Percentiles rank a stretch among this genome's conserved stretches.
phyloP scores from a whole-genome alignment of 2,329 filamentous ascomycete genomes.

The Fusarium citri region DNA sequence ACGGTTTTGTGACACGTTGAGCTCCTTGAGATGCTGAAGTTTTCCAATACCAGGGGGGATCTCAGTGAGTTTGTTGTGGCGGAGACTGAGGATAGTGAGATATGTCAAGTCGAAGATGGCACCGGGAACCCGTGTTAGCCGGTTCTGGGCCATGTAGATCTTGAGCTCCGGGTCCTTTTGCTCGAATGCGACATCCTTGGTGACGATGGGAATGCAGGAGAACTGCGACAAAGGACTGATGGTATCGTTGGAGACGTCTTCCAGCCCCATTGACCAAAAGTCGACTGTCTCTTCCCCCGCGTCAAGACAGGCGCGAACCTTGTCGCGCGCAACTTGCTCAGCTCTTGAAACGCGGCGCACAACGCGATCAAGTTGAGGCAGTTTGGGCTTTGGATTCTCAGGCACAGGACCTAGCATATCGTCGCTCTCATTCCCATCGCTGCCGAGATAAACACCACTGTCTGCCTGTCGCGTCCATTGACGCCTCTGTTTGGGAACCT shows the following conservation, averaged over 20 bases:
- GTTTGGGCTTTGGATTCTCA: slow-evolving; percentile 49
- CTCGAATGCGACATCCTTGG: slow-evolving; percentile 69
- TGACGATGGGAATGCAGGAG: slow-evolving; percentile 64
- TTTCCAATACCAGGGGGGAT: slow-evolving; percentile 70
- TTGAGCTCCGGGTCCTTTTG: slow-evolving; percentile 69
- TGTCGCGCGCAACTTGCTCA: slow-evolving; percentile 59
- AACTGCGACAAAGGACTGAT: slow-evolving; percentile 68
- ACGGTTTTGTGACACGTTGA: slow-evolving; percentile 75
- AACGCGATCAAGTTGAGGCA: slow-evolving; percentile 54
- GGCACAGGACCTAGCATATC: slow-evolving; percentile 52
- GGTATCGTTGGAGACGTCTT: slow-evolving; percentile 65
- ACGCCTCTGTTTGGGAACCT: slow-evolving; percentile 59
- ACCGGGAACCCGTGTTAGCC: slow-evolving; percentile 65
- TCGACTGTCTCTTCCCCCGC: slow-evolving; percentile 69
- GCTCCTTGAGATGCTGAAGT: slow-evolving; percentile 67
- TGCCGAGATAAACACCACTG: slow-evolving; percentile 76
- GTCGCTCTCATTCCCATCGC: slow-evolving; percentile 64
- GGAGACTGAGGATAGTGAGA: slow-evolving; percentile 73
- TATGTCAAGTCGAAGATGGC: slow-evolving; percentile 71
- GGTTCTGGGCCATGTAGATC: slow-evolving; percentile 71
- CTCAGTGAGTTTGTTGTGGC: slow-evolving; percentile 70
- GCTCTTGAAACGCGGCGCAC: slow-evolving; percentile 51
- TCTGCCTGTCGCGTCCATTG: slow-evolving; percentile 70
- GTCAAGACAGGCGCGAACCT: slow-evolving; percentile 67
- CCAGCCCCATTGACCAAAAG: slow-evolving; percentile 68